Evolutionary conservation across 2,329 filamentous ascomycete genomes (phyloP).

Genomic region (Lachnellula subtilissima): DNA sequence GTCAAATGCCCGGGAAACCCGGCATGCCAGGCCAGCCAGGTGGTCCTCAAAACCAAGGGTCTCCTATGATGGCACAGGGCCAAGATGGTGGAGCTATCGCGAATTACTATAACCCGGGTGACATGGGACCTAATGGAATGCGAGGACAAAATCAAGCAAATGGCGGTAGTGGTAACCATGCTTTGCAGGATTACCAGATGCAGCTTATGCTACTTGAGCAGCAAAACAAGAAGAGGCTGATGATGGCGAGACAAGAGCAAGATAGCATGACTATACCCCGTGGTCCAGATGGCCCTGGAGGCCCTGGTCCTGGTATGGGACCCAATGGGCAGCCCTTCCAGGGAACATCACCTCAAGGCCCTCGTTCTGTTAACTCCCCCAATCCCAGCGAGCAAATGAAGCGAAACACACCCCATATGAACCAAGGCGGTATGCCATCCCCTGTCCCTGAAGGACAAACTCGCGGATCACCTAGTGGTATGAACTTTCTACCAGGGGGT

Average conservation of each 20-base stretch:
- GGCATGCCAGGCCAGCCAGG: slow-evolving; percentile 66
- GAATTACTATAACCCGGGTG: slow-evolving; percentile 58
- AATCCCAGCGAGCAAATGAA: slow-evolving; percentile 77
- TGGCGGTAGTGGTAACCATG: slow-evolving; percentile 54
- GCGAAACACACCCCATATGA: slow-evolving; percentile 70
- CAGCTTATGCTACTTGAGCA: slow-evolving; percentile 82
- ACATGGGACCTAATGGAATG: slow-evolving; percentile 57
- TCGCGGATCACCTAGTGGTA: slow-evolving; percentile 59
- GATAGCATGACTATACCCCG: slow-evolving; percentile 55
- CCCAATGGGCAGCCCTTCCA: slow-evolving; percentile 61
- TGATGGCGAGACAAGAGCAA: slow-evolving; percentile 77
- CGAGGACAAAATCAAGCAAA: slow-evolving; percentile 42
- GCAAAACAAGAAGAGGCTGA: slow-evolving; percentile 79
- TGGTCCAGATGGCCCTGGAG: slow-evolving; percentile 45
- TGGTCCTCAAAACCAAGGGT: slow-evolving; percentile 71
- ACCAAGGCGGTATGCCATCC: slow-evolving; percentile 62
- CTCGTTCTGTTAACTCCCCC: slow-evolving; percentile 66
- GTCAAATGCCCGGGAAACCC: slow-evolving; percentile 70
- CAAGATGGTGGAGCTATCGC: slow-evolving; percentile 56
- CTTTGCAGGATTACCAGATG: slow-evolving; percentile 84
- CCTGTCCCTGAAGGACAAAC: slow-evolving; percentile 68
- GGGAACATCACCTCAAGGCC: slow-evolving; percentile 63
- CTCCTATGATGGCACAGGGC: slow-evolving; percentile 71
- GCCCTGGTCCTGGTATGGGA: slow-evolving; percentile 42
- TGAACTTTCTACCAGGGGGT: slow-evolving; percentile 53